Percentiles rank a stretch among this genome's conserved stretches.
Evolutionary conservation across 495 filamentous ascomycete genomes (phyloP).

Genomic region (Tuber melanosporum): DNA sequence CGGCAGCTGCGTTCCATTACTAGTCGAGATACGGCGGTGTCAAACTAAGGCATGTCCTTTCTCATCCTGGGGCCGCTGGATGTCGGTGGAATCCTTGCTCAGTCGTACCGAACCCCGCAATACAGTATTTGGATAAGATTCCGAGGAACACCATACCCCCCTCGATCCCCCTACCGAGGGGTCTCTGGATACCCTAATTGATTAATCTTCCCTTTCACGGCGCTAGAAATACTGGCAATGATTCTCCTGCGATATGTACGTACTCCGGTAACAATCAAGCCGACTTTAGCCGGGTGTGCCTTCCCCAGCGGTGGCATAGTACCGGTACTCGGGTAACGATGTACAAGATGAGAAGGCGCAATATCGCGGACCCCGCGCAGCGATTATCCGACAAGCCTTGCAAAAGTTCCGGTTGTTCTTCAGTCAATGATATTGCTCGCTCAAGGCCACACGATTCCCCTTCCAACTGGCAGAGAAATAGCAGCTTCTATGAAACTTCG

Average conservation of each 20-base stretch:
- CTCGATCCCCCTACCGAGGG: too few species aligned
- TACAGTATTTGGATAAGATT: conserved; percentile 1
- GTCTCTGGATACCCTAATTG: background rate
- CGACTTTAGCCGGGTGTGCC: background rate
- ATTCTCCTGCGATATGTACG: background rate
- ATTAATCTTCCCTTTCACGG: background rate
- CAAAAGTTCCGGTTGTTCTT: background rate
- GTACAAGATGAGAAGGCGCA: background rate
- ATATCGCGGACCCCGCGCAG: background rate
- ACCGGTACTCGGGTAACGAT: background rate
- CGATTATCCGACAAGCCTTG: background rate
- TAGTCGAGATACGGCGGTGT: background rate
- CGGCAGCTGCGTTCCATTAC: conserved; percentile 15
- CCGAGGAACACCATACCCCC: background rate
- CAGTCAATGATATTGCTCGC: background rate
- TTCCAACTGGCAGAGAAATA: background rate
- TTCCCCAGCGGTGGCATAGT: background rate
- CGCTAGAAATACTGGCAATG: background rate
- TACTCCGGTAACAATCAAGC: background rate
- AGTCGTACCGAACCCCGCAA: conserved; percentile 1
- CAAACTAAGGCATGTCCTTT: background rate
- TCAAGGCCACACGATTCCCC: background rate
- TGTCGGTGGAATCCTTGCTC: background rate
- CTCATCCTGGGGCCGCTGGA: background rate
- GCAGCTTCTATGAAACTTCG: background rate